These are phyloP conservation scores for Vitis hybrid DNA, from an alignment of 177 flowering plant genomes.

Conservation along the genomic window DNA sequence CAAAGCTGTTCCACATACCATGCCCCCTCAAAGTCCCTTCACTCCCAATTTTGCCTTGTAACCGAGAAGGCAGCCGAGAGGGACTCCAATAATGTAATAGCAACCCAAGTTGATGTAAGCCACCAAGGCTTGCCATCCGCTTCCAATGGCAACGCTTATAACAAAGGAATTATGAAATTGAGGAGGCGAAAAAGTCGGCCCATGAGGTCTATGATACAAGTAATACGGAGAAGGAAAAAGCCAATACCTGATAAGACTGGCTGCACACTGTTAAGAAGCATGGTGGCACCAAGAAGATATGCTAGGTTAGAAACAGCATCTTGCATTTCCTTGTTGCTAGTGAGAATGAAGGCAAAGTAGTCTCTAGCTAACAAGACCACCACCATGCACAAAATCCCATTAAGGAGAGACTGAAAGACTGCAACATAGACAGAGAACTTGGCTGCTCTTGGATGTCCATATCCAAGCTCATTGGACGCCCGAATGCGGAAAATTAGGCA, in stretches of 20 bases:
- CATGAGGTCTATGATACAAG: neutral
- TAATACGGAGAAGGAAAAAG: neutral
- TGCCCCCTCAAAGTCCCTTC: conserved; percentile 66
- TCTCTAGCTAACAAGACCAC: conserved; percentile 33
- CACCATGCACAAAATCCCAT: conserved; percentile 47
- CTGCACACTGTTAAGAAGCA: conserved; percentile 62
- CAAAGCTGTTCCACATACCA: conserved; percentile 50
- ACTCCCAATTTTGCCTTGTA: conserved; percentile 33
- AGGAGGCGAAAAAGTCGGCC: neutral
- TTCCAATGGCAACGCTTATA: conserved; percentile 61
- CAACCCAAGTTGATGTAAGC: conserved; percentile 55
- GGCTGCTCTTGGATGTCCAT: conserved; percentile 47
- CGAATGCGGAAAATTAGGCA: conserved; percentile 34
- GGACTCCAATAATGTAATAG: conserved; percentile 54
- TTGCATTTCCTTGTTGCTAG: conserved; percentile 37
- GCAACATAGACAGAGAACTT: conserved; percentile 50
- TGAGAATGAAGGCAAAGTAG: conserved; percentile 43
- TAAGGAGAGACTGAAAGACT: conserved; percentile 45
- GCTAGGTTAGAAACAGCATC: conserved; percentile 44
- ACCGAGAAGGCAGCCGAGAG: conserved; percentile 54
- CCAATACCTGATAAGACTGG: conserved; percentile 55
- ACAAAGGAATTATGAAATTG: neutral
- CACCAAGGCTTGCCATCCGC: conserved; percentile 63
- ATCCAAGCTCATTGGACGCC: conserved; percentile 64
- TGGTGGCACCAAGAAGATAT: conserved; percentile 41